Percentiles rank a stretch among this genome's conserved stretches.
phyloP scores from a whole-genome alignment of 169 alveolate species.

The Plasmodium adleri region DNA sequence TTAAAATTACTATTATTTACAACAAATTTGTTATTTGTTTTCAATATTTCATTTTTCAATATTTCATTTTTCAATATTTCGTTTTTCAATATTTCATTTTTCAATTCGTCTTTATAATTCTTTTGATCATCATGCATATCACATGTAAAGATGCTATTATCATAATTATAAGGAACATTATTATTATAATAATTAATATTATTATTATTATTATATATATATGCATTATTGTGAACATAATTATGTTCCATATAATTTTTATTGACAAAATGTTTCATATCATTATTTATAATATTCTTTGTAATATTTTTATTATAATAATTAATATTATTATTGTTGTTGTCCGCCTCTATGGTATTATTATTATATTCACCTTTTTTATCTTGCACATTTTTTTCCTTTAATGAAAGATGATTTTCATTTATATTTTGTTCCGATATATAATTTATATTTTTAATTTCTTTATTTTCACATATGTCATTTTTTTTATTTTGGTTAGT shows the following conservation, averaged over 20 bases:
- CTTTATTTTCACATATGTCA: too few relatives aligned
- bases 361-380: constrained; percentile 9
- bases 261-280: constrained; percentile 3
- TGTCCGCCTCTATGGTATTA: not conserved
- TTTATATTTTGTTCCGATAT: not conserved
- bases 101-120: constrained; percentile 21
- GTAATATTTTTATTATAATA: not conserved
- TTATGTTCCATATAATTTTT: constrained; percentile 5
- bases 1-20: not conserved
- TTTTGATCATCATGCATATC: constrained; percentile 9
- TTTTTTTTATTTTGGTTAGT: too few relatives aligned
- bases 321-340: constrained; percentile 17
- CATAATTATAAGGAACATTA: not conserved
- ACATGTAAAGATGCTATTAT: not conserved
- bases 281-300: not conserved
- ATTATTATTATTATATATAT: not conserved
- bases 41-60: constrained; percentile 23
- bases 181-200: not conserved
- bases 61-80: constrained; percentile 16
- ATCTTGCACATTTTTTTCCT: constrained; percentile 4
- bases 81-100: constrained; percentile 17
- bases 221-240: not conserved
- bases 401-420: not conserved
- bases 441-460: constrained; percentile 3
- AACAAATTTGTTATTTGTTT: not conserved